Base-by-base conservation (phyloP, 305 asterid genomes). In the Fraxinus ornus region DNA sequence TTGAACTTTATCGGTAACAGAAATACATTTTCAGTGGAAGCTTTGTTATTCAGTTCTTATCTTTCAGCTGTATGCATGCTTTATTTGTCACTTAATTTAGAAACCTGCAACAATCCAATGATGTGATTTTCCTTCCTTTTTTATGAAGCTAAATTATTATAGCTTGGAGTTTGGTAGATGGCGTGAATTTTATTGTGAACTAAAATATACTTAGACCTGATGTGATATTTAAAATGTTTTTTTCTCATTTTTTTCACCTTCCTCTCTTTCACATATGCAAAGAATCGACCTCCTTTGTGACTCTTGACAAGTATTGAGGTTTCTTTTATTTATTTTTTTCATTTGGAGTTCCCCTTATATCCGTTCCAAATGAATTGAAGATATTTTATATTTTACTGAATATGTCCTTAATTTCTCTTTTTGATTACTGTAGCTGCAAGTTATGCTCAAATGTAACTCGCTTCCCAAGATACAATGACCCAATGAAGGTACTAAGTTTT, bases 381-480 rank as follows among this genome's bases (percentile, higher is more conserved):
- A 78, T 26, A 52, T 82, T 68, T 41, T 36, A 60, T 76, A 81
- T 44, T 49, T 35, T 49, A 74, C 78, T 28, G 41, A 78, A 75
- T 70, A 12, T 66, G 64, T 60, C 57, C 71, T 78, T 80, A 64
- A 71, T 80, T 80, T 82, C 60, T 72, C 5, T 44, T 75, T 83
- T 81, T 12, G 15, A 82, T 80, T 79, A 84, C 77, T 81, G 74
- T 93, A 95, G 99, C 80, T 95, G 99, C 95, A 90, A 88, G 76
- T 87, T 89, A 15, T 95, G 99, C 90, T 88, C 90, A 79, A 87
- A 44, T 33, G 78, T 90, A 77, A 93, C 97, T 82, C 99, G 98
- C 81, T 95, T 94, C 89, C 99, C 99, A n/a, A 91, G 99, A 91
- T 95, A 95, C 90, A 91, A 88, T 86, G 99, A 95, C 86, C 97